phyloP scores from a whole-genome alignment of 169 alveolate genomes.

The Eimeria tenella region DNA sequence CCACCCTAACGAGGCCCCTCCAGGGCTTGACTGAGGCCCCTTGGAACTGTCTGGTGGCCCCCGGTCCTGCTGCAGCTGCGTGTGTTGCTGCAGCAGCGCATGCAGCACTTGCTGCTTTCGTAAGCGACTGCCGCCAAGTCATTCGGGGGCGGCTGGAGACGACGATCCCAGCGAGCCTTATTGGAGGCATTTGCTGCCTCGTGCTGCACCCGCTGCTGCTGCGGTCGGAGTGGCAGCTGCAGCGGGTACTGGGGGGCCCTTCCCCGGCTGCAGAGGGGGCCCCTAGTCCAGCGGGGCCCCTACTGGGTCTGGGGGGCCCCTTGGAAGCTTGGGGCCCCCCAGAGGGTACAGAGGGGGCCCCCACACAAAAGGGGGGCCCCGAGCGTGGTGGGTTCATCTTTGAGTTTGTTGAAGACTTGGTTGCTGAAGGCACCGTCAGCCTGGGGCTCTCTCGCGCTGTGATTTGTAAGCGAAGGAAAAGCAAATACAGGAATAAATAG shows the following conservation, averaged over 20 bases:
- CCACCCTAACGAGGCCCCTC: background rate
- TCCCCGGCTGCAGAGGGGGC: background rate
- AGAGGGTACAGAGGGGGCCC: background rate
- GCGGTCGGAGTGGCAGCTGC: slow-evolving; percentile 29
- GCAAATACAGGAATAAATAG: background rate
- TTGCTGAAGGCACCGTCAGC: background rate
- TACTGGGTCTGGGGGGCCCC: background rate
- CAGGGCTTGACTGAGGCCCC: no score
- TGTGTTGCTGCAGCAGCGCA: background rate
- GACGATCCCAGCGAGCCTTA: background rate
- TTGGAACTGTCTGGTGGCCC: no score
- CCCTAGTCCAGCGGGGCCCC: background rate
- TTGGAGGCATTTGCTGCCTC: slow-evolving; percentile 31
- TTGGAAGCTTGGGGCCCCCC: background rate
- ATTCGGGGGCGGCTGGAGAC: slow-evolving; percentile 49
- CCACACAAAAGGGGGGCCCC: background rate
- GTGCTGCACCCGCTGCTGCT: slow-evolving; percentile 50
- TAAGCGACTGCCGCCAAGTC: background rate
- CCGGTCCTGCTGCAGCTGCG: background rate
- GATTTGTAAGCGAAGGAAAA: background rate
- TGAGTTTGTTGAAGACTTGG: slow-evolving; percentile 2
- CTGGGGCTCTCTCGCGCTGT: slow-evolving; percentile 46
- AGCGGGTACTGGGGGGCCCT: background rate
- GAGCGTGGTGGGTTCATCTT: background rate
- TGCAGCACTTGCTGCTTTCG: background rate